Base-by-base conservation (phyloP, 345 rosid species). In the Alliaria petiolata region DNA sequence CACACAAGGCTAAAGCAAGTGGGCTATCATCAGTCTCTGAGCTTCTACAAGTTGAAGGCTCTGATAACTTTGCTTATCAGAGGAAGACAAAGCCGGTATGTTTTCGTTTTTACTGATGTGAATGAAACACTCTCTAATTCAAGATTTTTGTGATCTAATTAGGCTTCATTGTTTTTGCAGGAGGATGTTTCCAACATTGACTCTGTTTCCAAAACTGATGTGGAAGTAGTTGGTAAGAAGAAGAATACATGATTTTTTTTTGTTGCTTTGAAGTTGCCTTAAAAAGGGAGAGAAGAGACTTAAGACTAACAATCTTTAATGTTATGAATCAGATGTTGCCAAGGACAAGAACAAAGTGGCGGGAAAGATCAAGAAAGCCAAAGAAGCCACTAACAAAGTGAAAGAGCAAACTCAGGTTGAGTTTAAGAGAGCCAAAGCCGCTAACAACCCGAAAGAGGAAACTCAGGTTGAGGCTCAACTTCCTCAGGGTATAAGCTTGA, bases 11-110 rank as follows among this genome's bases (percentile, higher is more conserved):
- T 56, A 68, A 44, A 44, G 72, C 80, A 34, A 75, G 78, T 69
- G 98, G 98, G 19, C 84, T 79, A 59, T 70, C 85, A 15, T 92
- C 91, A 11, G 96, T 92, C 72, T 84, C 82, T 30, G 85, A 90
- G 70, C 71, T 90, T 82, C 82, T 90, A 40, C 36, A 75, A 60
- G 68, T 76, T 67, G 79, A 77, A 68, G 90, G 88, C 8, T 50
- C 62, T 46, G 85, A 72, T 16, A 80, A 28, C 59, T 71, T 80
- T 26, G 34, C 20, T 62, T 65, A 45, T 65, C 67, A 54, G 74
- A 67, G 15, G 19, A 4, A 3, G 76, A 17, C 31, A 52, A 34
- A 76, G 78, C 79, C 57, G 77, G 53, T 74, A 74, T 10, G n/a
- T n/a, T n/a, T 3, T 4, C 7, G 7, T 46, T n/a, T n/a, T 47